These are phyloP conservation scores for Debaryomyces singareniensis DNA, from an alignment of 1,139 yeast species.

Conservation along the genomic window DNA sequence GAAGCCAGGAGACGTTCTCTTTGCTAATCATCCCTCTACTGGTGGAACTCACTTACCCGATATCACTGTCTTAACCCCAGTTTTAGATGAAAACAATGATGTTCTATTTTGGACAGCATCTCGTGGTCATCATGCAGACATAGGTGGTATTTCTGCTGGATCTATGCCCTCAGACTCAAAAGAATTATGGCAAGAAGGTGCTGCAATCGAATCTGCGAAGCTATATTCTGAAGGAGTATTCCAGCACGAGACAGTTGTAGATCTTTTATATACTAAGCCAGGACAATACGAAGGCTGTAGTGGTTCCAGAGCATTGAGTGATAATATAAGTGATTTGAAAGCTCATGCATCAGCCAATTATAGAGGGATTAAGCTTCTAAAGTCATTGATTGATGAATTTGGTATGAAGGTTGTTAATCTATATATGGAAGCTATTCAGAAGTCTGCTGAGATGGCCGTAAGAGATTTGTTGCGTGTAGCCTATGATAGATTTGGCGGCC, in stretches of 20 bases:
- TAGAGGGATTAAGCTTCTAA: conserved; percentile 36
- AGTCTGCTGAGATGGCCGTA: conserved; percentile 36
- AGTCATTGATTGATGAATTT: conserved; percentile 28
- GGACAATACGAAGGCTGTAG: conserved; percentile 37
- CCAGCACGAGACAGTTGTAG: conserved; percentile 37
- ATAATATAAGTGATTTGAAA: conserved; percentile 42
- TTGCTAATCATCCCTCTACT: conserved; percentile 59
- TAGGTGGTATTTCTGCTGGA: conserved; percentile 44
- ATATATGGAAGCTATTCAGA: conserved; percentile 42
- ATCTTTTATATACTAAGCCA: conserved; percentile 46
- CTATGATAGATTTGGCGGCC: conserved; percentile 13
- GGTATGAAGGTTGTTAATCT: conserved; percentile 25
- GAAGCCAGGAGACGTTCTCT: conserved; percentile 57
- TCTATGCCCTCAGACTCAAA: conserved; percentile 45
- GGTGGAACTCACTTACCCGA: conserved; percentile 75
- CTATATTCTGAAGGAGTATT: conserved; percentile 31
- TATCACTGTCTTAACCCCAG: conserved; percentile 58
- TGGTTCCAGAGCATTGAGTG: conserved; percentile 40
- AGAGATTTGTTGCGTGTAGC: conserved; percentile 19
- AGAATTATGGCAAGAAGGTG: conserved; percentile 42
- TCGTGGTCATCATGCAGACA: conserved; percentile 49
- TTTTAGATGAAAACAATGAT: conserved; percentile 15
- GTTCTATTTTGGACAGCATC: conserved; percentile 40
- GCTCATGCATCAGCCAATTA: conserved; percentile 46
- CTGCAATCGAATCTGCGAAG: conserved; percentile 36